Evolutionary conservation across 768 basidiomycete species (phyloP).

Genomic region (Sporobolomyces roseus): DNA sequence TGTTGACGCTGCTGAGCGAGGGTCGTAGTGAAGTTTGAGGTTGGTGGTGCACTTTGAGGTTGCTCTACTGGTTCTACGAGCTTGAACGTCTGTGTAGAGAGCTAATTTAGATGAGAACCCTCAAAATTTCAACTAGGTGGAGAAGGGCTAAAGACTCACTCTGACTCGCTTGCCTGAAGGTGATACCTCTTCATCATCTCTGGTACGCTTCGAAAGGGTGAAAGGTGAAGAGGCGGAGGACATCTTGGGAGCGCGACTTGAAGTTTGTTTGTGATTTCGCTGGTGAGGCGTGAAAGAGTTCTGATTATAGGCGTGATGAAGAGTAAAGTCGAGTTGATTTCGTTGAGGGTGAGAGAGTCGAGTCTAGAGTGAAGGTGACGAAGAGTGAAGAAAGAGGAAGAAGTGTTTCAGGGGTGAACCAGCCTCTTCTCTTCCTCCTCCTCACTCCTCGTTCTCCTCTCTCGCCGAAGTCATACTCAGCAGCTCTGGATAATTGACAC

Average conservation of each 20-base stretch:
- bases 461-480: no score
- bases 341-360: background rate
- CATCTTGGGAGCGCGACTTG: no score
- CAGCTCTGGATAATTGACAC: no score
- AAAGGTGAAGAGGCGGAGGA: background rate
- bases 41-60: conserved; percentile 7
- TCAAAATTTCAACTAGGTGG: no score
- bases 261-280: no score
- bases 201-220: conserved; percentile 5
- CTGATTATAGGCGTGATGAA: no score
- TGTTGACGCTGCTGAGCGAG: conserved; percentile 24
- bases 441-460: no score
- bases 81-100: no score
- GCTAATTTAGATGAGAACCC: no score
- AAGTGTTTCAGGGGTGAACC: background rate
- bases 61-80: background rate
- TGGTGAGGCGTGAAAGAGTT: no score
- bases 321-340: no score
- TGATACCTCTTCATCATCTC: conserved; percentile 6
- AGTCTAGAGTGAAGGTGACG: background rate
- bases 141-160: conserved; percentile 5
- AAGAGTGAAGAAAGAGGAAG: background rate
- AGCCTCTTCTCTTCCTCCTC: background rate
- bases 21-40: background rate
- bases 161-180: conserved; percentile 19